These are phyloP conservation scores for Cytospora piceae DNA, from an alignment of 2,329 filamentous ascomycete species.

Conservation along the genomic window DNA sequence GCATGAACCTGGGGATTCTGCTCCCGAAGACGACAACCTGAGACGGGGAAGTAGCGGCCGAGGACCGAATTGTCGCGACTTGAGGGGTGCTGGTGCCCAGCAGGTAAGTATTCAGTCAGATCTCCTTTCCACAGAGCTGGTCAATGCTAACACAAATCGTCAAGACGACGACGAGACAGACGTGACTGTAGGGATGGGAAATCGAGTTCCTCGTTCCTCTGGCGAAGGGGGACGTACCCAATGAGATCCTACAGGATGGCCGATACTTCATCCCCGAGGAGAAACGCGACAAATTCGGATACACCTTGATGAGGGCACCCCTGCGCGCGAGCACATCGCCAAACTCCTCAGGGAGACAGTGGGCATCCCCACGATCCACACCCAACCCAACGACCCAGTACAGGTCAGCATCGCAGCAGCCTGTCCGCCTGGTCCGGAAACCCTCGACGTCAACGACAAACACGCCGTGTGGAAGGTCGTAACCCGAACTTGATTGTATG, in stretches of 20 bases:
- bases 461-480: neutral
- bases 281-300: neutral
- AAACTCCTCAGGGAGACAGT: constrained; percentile 1
- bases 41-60: no score
- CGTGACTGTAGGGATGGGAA: neutral
- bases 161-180: neutral
- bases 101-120: neutral
- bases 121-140: neutral
- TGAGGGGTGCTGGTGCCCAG: neutral
- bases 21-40: neutral
- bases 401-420: neutral
- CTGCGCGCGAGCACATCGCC: neutral
- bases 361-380: neutral
- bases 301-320: neutral
- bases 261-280: neutral
- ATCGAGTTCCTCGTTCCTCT: neutral
- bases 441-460: neutral
- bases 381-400: neutral
- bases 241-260: neutral
- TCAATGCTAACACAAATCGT: neutral
- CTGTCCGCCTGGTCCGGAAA: neutral
- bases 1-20: neutral
- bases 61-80: neutral
- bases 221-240: neutral
- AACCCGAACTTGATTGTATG: neutral